Conservation (phyloP, 2,329 filamentous ascomycete genomes). For the Hymenoscyphus infarciens region DNA sequence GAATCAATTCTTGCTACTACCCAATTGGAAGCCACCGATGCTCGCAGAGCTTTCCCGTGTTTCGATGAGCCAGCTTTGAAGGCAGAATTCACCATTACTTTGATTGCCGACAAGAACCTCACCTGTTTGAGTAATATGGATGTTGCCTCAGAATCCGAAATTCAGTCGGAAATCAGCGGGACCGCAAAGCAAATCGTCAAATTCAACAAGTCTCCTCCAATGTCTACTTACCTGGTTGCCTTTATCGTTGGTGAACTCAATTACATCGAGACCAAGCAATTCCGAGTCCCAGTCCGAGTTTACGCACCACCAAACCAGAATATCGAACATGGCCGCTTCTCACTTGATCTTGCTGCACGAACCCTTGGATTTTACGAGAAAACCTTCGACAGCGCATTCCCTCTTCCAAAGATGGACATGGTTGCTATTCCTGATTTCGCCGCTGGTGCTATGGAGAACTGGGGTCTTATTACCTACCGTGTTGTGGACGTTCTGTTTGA, state of each 20-base stretch:
- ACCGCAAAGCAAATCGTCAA: slow-evolving; percentile 78
- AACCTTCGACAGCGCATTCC: slow-evolving; percentile 83
- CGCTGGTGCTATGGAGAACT: slow-evolving; percentile 97
- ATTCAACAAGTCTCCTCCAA: slow-evolving; percentile 87
- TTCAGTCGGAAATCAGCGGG: slow-evolving; percentile 59
- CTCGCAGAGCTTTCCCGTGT: slow-evolving; percentile 87
- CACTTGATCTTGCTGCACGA: slow-evolving; percentile 81
- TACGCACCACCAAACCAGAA: slow-evolving; percentile 88
- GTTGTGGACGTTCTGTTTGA: slow-evolving; percentile 88
- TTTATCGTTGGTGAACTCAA: slow-evolving; percentile 94
- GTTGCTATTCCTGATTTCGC: slow-evolving; percentile 94
- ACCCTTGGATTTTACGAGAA: slow-evolving; percentile 95
- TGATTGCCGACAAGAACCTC: slow-evolving; percentile 84
- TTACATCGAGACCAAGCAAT: slow-evolving; percentile 86
- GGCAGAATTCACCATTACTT: slow-evolving; percentile 84
- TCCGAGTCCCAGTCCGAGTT: slow-evolving; percentile 89
- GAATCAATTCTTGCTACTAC: slow-evolving; percentile 82
- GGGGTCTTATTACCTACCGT: slow-evolving; percentile 93
- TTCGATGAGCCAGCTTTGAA: slow-evolving; percentile 96
- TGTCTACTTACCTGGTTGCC: slow-evolving; percentile 94
- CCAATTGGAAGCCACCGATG: slow-evolving; percentile 96
- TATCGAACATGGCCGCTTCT: slow-evolving; percentile 88
- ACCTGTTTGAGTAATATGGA: slow-evolving; percentile 98
- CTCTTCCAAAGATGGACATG: slow-evolving; percentile 93
- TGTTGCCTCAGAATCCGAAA: slow-evolving; percentile 72